Conservation (phyloP, 2,329 filamentous ascomycete species). For the Aspergillus sp. region DNA sequence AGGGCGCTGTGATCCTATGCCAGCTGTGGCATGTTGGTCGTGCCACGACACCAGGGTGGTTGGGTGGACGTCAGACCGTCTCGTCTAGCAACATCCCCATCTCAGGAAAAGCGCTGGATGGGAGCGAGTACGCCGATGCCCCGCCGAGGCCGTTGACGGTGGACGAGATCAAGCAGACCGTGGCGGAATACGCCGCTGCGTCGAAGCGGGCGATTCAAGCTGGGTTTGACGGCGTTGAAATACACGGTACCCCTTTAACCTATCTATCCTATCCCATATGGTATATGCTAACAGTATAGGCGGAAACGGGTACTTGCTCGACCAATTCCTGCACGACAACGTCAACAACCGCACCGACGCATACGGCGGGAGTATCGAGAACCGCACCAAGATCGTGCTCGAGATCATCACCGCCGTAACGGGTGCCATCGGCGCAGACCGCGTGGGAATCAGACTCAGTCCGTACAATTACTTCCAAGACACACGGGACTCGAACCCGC, state of each 20-base stretch:
- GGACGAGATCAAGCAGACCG: constrained; percentile 40
- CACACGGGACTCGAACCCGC: constrained; percentile 47
- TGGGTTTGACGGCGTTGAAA: constrained; percentile 53
- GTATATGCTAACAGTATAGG: constrained; percentile 46
- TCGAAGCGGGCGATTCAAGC: constrained; percentile 47
- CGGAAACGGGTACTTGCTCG: constrained; percentile 67
- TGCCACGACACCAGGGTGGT: constrained; percentile 40
- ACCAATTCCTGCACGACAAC: constrained; percentile 63
- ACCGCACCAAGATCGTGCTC: constrained; percentile 52
- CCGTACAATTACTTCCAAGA: constrained; percentile 63
- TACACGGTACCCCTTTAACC: constrained; percentile 36
- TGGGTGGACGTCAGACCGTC: constrained; percentile 30
- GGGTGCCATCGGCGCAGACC: constrained; percentile 47
- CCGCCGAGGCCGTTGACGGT: constrained; percentile 37
- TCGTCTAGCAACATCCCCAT: constrained; percentile 35
- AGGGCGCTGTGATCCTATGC: constrained; percentile 31
- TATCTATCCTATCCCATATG: not conserved
- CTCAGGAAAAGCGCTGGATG: constrained; percentile 41
- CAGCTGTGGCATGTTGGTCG: constrained; percentile 41
- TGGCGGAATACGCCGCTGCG: constrained; percentile 41
- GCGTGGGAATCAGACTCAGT: constrained; percentile 57
- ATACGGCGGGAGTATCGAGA: constrained; percentile 51
- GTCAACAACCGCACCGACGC: constrained; percentile 55
- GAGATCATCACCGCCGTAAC: constrained; percentile 55
- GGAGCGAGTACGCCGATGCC: constrained; percentile 27